These are phyloP conservation scores for Coelastrella sp. DNA, from an alignment of 139 green algal genomes.

Conservation along the genomic window DNA sequence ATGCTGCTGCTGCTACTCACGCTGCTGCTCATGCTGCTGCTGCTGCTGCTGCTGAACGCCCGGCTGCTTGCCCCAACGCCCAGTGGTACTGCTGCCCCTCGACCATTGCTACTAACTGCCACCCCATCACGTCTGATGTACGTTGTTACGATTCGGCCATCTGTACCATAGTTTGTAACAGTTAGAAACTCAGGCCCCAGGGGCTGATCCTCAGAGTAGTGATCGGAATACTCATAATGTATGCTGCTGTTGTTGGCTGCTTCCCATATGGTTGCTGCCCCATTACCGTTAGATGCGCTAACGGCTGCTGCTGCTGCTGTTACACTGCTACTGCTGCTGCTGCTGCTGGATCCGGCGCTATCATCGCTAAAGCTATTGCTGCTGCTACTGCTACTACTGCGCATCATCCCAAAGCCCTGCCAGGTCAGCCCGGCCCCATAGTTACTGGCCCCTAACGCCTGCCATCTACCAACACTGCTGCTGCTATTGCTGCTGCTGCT, in stretches of 20 bases:
- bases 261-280: conserved; percentile 21
- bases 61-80: background rate
- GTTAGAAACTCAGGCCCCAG: conserved; percentile 23
- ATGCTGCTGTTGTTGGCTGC: conserved; percentile 31
- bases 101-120: background rate
- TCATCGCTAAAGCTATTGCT: background rate
- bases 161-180: conserved; percentile 8
- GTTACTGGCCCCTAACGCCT: background rate
- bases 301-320: background rate
- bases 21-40: background rate
- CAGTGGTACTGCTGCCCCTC: background rate
- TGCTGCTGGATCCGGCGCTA: background rate
- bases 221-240: conserved; percentile 30
- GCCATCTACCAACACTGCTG: background rate
- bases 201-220: conserved; percentile 8
- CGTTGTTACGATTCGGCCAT: conserved; percentile 13
- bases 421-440: background rate
- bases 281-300: background rate
- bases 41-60: background rate
- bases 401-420: conserved; percentile 43
- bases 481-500: background rate
- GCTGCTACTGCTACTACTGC: conserved; percentile 13
- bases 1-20: background rate
- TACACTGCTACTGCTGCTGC: background rate
- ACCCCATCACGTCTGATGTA: conserved; percentile 31